phyloP scores from a whole-genome alignment of 73 alveolate genomes.

The Diophrys sp. region DNA sequence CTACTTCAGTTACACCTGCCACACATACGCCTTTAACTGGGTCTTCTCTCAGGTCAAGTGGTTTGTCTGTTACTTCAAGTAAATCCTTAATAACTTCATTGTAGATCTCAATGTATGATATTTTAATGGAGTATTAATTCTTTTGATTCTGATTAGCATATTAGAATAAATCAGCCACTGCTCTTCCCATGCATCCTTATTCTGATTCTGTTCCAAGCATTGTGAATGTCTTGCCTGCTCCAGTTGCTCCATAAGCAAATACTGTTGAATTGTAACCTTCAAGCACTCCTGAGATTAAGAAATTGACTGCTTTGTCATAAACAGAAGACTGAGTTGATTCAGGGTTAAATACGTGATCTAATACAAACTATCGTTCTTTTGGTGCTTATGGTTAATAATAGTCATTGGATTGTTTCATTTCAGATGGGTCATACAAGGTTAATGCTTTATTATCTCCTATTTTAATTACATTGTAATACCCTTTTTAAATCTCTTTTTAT shows the following conservation, averaged over 20 bases:
- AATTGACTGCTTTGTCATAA: background rate
- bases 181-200: background rate
- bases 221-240: constrained; percentile 34
- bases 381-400: background rate
- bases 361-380: background rate
- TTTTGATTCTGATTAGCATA: background rate
- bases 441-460: background rate
- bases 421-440: background rate
- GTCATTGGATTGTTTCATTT: background rate
- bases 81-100: constrained; percentile 79
- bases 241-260: constrained; percentile 23
- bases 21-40: constrained; percentile 78
- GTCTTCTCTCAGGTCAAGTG: constrained; percentile 83
- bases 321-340: background rate
- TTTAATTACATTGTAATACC: background rate
- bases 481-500: background rate
- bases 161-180: background rate
- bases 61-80: constrained; percentile 39
- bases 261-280: constrained; percentile 18
- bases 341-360: background rate
- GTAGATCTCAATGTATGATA: constrained; percentile 76
- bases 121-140: constrained; percentile 21
- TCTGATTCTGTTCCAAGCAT: constrained; percentile 25
- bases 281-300: background rate
- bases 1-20: constrained; percentile 80